phyloP scores from a whole-genome alignment of 768 basidiomycete species.

The Rhizopogon vulgaris region DNA sequence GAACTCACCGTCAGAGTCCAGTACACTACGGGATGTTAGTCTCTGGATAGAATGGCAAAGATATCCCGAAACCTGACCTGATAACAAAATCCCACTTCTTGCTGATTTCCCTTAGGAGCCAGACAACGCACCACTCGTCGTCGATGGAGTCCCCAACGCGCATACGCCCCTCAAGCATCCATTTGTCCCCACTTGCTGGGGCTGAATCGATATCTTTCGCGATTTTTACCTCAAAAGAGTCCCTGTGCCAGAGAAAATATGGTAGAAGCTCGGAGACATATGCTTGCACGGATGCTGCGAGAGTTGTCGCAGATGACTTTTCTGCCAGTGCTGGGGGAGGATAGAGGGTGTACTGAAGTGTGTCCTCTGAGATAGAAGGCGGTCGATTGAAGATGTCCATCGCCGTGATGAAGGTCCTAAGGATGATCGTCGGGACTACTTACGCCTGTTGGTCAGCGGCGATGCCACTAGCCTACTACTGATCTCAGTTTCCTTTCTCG shows the following conservation, averaged over 20 bases:
- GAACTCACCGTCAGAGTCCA: constrained; percentile 94
- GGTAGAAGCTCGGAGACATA: constrained; percentile 51
- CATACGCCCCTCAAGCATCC: constrained; percentile 76
- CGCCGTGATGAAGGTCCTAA: neutral
- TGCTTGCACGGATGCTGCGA: constrained; percentile 61
- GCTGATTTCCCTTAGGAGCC: constrained; percentile 77
- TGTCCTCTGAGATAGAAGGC: constrained; percentile 82
- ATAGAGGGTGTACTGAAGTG: constrained; percentile 71
- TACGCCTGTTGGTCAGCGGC: constrained; percentile 11
- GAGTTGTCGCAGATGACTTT: constrained; percentile 52
- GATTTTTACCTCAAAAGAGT: constrained; percentile 74
- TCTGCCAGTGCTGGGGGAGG: constrained; percentile 50
- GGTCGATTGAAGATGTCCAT: constrained; percentile 72
- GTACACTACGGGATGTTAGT: constrained; percentile 31
- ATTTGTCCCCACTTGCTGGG: constrained; percentile 27
- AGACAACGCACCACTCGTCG: constrained; percentile 95
- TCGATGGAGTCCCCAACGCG: constrained; percentile 95
- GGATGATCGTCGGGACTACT: neutral
- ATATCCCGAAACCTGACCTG: constrained; percentile 43
- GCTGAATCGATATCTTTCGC: constrained; percentile 36
- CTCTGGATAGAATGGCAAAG: neutral
- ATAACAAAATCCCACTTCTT: constrained; percentile 74
- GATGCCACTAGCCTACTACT: constrained; percentile 1
- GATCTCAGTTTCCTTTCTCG: constrained; percentile 12
- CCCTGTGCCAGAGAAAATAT: constrained; percentile 77